Percentiles rank a stretch among this genome's conserved stretches.
Evolutionary conservation across 1,284 basidiomycete genomes (phyloP).

Genomic region (Leucoagaricus sp.): DNA sequence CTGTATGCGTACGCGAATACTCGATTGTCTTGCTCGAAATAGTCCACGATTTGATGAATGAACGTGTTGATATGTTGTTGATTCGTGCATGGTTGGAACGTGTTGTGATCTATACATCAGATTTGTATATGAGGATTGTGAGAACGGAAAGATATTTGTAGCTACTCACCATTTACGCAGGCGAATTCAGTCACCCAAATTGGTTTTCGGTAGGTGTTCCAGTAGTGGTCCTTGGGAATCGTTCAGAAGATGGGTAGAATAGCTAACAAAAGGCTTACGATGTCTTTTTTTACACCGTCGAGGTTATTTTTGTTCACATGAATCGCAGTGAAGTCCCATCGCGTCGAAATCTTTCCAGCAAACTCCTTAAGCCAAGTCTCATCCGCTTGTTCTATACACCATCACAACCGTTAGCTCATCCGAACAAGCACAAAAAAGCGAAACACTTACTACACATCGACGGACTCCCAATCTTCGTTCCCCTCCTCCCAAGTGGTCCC

Average conservation of each 20-base stretch:
- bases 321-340: slow-evolving; percentile 44
- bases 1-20: slow-evolving; percentile 45
- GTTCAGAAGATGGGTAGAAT: not conserved
- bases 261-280: slow-evolving; percentile 27
- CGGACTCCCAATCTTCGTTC: slow-evolving; percentile 40
- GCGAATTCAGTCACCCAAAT: slow-evolving; percentile 48
- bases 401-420: not conserved
- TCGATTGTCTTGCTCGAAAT: slow-evolving; percentile 35
- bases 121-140: not conserved
- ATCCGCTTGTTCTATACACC: slow-evolving; percentile 39
- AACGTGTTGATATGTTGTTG: slow-evolving; percentile 40
- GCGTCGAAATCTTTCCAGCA: slow-evolving; percentile 32
- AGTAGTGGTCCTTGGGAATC: slow-evolving; percentile 35
- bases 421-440: not conserved
- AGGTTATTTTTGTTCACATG: slow-evolving; percentile 47
- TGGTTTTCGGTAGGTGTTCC: slow-evolving; percentile 38
- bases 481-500: slow-evolving; percentile 37
- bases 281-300: slow-evolving; percentile 40
- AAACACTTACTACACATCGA: slow-evolving; percentile 43
- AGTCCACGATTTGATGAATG: slow-evolving; percentile 37
- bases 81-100: slow-evolving; percentile 41
- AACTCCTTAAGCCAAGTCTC: slow-evolving; percentile 45
- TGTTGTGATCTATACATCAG: slow-evolving; percentile 30
- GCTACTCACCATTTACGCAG: slow-evolving; percentile 39
- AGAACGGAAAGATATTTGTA: not conserved